Evolutionary conservation across 495 filamentous ascomycete species (phyloP).

Genomic region (Penicillium bialowiezense): DNA sequence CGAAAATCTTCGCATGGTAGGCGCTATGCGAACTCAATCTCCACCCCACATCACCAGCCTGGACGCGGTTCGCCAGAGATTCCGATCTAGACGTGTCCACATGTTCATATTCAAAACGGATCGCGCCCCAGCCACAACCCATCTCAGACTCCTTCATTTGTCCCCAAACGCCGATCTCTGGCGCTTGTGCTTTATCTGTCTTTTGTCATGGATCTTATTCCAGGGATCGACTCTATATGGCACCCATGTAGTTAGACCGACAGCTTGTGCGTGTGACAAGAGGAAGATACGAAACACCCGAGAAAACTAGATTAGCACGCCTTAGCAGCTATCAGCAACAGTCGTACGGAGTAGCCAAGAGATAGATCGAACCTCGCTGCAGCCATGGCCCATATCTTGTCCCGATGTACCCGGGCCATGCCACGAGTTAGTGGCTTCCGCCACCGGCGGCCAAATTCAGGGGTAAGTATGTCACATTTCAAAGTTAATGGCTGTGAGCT

Average conservation of each 20-base stretch:
- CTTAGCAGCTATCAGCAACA: not conserved
- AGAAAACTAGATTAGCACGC: too few species aligned
- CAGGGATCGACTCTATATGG: not conserved
- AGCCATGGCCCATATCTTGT: not conserved
- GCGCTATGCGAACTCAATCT: slow-evolving; percentile 1
- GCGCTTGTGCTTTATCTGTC: not conserved
- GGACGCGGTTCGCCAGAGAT: not conserved
- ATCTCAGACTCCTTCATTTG: not conserved
- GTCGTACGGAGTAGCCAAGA: slow-evolving; percentile 2
- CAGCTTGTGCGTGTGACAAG: too few species aligned
- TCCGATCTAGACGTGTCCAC: slow-evolving; percentile 4
- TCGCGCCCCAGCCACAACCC: not conserved
- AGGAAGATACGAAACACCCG: too few species aligned
- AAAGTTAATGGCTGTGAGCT: too few species aligned
- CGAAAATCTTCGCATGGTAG: not conserved
- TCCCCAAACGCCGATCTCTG: not conserved
- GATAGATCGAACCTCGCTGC: slow-evolving; percentile 5
- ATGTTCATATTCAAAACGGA: not conserved
- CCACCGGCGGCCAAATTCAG: slow-evolving; percentile 7
- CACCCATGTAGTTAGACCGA: not conserved
- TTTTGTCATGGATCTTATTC: not conserved
- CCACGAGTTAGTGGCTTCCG: slow-evolving; percentile 17
- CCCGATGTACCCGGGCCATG: slow-evolving; percentile 1
- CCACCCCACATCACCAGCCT: not conserved
- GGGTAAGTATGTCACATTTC: not conserved